Conservation (phyloP, 2,329 filamentous ascomycete genomes). For the Colletotrichum scovillei region DNA sequence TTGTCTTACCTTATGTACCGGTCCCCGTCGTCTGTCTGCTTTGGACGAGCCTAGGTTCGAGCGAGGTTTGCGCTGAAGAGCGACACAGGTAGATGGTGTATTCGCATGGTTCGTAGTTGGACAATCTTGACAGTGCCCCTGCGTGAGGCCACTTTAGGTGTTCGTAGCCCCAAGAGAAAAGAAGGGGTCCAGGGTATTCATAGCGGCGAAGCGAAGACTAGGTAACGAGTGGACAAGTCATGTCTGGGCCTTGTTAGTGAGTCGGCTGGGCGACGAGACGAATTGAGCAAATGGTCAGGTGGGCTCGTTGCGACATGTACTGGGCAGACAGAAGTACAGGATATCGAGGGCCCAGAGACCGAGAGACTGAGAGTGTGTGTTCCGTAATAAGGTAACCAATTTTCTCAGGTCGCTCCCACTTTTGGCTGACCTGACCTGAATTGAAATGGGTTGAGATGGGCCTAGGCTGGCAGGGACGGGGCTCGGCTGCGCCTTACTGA, state of each 20-base stretch:
- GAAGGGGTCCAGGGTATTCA: background rate
- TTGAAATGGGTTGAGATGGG: slow-evolving; percentile 18
- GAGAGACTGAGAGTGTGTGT: background rate
- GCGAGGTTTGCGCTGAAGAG: background rate
- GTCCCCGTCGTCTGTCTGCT: background rate
- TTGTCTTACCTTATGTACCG: background rate
- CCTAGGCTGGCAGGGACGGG: slow-evolving; percentile 13
- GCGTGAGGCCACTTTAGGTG: background rate
- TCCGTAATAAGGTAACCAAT: background rate
- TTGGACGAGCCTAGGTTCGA: background rate
- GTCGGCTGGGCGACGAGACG: background rate
- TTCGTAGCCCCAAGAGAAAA: background rate
- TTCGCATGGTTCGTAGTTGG: background rate
- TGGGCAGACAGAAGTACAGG: background rate
- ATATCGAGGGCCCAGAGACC: background rate
- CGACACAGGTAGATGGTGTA: background rate
- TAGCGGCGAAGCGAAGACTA: background rate
- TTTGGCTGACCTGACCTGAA: slow-evolving; percentile 20
- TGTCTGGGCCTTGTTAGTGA: background rate
- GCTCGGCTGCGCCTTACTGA: slow-evolving; percentile 33
- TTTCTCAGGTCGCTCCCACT: background rate
- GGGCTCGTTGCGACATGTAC: background rate
- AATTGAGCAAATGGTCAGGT: background rate
- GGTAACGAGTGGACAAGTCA: background rate
- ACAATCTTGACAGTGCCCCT: background rate